Percentiles rank a stretch among this genome's conserved stretches.
phyloP scores from a whole-genome alignment of 495 filamentous ascomycete genomes.

The Penicillium crystallinum region DNA sequence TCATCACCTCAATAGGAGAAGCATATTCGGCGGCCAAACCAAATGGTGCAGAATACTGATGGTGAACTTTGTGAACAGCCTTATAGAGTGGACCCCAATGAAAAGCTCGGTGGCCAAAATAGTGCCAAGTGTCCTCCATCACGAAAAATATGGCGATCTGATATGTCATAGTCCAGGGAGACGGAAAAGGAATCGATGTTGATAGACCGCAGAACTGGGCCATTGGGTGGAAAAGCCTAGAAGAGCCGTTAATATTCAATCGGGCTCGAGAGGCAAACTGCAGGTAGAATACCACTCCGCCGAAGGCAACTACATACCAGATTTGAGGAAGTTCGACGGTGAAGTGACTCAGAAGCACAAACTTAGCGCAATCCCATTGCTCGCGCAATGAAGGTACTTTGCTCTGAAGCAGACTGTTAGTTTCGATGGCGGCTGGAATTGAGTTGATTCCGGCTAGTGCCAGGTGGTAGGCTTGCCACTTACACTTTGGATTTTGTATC shows the following conservation, averaged over 20 bases:
- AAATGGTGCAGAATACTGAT: slow-evolving; percentile 96
- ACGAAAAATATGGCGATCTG: slow-evolving; percentile 95
- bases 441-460: no score
- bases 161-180: slow-evolving; percentile 75
- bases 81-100: slow-evolving; percentile 96
- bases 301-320: no score
- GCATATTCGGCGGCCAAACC: slow-evolving; percentile 96
- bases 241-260: no score
- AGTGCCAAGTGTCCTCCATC: slow-evolving; percentile 96
- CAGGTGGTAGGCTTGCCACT: slow-evolving; percentile 25
- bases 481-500: slow-evolving; percentile 91
- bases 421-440: no score
- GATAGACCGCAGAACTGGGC: slow-evolving; percentile 86
- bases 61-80: slow-evolving; percentile 95
- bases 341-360: slow-evolving; percentile 90
- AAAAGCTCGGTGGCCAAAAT: slow-evolving; percentile 90
- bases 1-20: slow-evolving; percentile 95
- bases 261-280: no score
- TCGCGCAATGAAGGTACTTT: slow-evolving; percentile 87
- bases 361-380: slow-evolving; percentile 87
- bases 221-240: slow-evolving; percentile 94
- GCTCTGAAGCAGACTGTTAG: slow-evolving; percentile 42
- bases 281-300: neutral
- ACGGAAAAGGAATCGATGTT: slow-evolving; percentile 86
- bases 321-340: slow-evolving; percentile 98